phyloP scores from a whole-genome alignment of 163 green algal species.

The Volvox carteri region DNA sequence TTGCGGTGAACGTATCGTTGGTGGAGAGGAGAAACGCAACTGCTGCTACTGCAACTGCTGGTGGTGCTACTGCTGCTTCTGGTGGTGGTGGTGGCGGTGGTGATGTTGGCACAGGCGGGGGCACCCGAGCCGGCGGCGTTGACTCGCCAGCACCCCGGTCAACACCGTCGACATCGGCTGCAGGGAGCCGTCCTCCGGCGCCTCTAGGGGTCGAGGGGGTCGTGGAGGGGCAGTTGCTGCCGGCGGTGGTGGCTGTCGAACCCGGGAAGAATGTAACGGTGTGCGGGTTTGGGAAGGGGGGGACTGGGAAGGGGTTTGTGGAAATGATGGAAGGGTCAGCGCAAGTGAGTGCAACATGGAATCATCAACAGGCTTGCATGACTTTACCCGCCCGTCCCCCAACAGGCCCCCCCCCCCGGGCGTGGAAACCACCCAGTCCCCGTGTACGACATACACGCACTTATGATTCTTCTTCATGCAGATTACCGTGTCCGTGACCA shows the following conservation, averaged over 20 bases:
- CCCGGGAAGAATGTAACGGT: too few relatives aligned
- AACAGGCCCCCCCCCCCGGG: background rate
- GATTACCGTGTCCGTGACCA: conserved; percentile 18
- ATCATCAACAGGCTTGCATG: background rate
- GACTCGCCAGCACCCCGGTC: background rate
- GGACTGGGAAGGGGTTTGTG: background rate
- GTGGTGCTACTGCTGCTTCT: background rate
- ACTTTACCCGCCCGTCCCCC: background rate
- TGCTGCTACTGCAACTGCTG: background rate
- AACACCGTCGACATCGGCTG: background rate
- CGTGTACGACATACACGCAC: background rate
- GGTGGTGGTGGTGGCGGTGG: background rate
- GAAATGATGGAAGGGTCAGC: background rate
- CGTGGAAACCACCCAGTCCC: background rate
- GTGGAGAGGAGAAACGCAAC: background rate
- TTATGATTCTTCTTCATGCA: background rate
- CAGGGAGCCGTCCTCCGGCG: too few relatives aligned
- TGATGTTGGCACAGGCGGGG: background rate
- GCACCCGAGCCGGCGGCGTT: background rate
- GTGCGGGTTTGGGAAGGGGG: too few relatives aligned
- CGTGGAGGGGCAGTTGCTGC: too few relatives aligned
- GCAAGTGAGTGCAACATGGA: background rate
- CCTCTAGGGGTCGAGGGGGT: too few relatives aligned
- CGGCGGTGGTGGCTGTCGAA: too few relatives aligned
- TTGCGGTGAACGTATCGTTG: background rate